Percentiles rank a stretch among this genome's conserved stretches.
These are phyloP conservation scores for Pseudodiploospora longispora DNA, from an alignment of 2,329 filamentous ascomycete species.

Conservation along the genomic window DNA sequence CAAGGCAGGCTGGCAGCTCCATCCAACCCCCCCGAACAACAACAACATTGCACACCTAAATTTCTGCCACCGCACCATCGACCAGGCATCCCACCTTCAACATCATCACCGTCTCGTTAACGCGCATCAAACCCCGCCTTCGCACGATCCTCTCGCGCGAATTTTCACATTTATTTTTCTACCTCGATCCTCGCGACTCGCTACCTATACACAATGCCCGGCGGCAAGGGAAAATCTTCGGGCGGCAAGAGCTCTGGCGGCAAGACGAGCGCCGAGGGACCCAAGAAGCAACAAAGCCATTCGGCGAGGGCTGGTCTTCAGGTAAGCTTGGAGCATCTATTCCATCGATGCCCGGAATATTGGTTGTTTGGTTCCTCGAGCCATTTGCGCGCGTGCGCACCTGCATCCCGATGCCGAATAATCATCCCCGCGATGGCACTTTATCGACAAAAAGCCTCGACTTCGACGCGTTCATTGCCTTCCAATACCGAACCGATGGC, in stretches of 20 bases:
- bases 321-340: slow-evolving; percentile 50
- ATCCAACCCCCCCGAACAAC: slow-evolving; percentile 2
- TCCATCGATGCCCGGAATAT: slow-evolving; percentile 4
- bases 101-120: slow-evolving; percentile 4
- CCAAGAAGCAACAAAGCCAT: slow-evolving; percentile 90
- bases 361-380: neutral
- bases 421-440: slow-evolving; percentile 8
- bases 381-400: slow-evolving; percentile 10
- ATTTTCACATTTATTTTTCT: slow-evolving; percentile 3
- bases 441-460: neutral
- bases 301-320: slow-evolving; percentile 91
- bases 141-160: neutral
- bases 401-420: slow-evolving; percentile 6
- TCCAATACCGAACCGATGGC: too few relatives aligned
- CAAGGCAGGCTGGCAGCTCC: too few relatives aligned
- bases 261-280: slow-evolving; percentile 57
- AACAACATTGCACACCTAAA: slow-evolving; percentile 13
- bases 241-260: slow-evolving; percentile 83
- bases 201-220: slow-evolving; percentile 48
- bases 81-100: slow-evolving; percentile 5
- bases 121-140: slow-evolving; percentile 1
- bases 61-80: slow-evolving; percentile 14
- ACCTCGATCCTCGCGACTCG: neutral
- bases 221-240: slow-evolving; percentile 88
- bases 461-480: slow-evolving; percentile 2